A percentile compares a stretch with the other conserved stretches of the same genome.
Evolutionary conservation across 345 rosid species (phyloP).

Genomic region (Pelargonium nanum): DNA sequence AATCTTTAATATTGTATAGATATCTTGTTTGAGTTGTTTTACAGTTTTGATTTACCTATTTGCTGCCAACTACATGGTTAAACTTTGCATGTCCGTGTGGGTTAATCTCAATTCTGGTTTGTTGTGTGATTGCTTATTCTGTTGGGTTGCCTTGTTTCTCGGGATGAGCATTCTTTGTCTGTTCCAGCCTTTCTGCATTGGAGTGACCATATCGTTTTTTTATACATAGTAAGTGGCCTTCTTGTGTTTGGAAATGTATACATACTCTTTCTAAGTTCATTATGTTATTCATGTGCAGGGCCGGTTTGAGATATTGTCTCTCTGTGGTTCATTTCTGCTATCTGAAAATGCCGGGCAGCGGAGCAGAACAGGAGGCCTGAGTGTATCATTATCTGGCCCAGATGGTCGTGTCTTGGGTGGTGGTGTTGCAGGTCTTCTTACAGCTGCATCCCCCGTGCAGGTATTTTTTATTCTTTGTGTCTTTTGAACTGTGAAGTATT

Average conservation of each 20-base stretch:
- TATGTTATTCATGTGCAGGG: conserved; percentile 42
- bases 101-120: too few relatives aligned
- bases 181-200: too few relatives aligned
- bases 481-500: neutral
- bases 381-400: conserved; percentile 68
- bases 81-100: too few relatives aligned
- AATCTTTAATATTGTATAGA: too few relatives aligned
- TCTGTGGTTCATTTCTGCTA: conserved; percentile 69
- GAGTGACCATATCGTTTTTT: too few relatives aligned
- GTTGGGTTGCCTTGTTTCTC: too few relatives aligned
- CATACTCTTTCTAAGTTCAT: neutral
- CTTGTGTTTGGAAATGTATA: neutral
- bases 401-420: conserved; percentile 90
- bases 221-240: neutral
- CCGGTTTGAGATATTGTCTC: conserved; percentile 70
- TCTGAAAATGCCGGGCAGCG: conserved; percentile 59
- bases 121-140: too few relatives aligned
- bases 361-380: conserved; percentile 63
- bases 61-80: too few relatives aligned
- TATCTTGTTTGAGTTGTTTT: too few relatives aligned
- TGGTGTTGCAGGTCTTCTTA: conserved; percentile 65
- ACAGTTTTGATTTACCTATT: too few relatives aligned
- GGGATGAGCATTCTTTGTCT: too few relatives aligned
- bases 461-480: conserved; percentile 14
- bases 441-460: conserved; percentile 87